phyloP scores from a whole-genome alignment of 2,329 filamentous ascomycete species.

The Monosporascus sp. region DNA sequence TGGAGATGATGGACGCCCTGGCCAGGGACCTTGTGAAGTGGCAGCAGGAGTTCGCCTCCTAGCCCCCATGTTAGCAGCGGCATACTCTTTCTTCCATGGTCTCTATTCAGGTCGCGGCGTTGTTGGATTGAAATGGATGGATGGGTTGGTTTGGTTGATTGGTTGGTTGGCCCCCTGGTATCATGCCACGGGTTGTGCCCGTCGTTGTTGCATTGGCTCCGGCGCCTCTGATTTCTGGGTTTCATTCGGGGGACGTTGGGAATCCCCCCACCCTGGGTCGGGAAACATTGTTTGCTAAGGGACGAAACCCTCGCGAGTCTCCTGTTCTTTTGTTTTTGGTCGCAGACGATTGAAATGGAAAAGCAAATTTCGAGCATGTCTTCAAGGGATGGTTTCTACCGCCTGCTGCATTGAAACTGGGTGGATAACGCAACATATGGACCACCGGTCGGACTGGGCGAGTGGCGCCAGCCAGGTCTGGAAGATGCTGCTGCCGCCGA shows the following conservation, averaged over 20 bases:
- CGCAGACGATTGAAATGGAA: too few species aligned
- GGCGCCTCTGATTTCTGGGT: not conserved
- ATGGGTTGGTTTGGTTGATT: not conserved
- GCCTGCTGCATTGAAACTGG: too few species aligned
- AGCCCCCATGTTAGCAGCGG: slow-evolving; percentile 17
- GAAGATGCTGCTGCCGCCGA: too few species aligned
- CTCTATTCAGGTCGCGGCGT: not conserved
- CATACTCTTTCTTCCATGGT: not conserved
- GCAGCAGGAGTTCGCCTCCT: slow-evolving; percentile 65
- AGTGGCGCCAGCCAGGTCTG: not conserved
- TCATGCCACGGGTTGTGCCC: not conserved
- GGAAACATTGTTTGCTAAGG: not conserved
- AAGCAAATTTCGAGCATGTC: too few species aligned
- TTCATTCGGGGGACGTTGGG: not conserved
- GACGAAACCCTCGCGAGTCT: not conserved
- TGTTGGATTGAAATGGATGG: not conserved
- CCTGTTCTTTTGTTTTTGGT: not conserved
- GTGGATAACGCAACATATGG: not conserved
- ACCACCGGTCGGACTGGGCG: not conserved
- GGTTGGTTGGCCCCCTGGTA: not conserved
- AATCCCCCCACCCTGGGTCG: not conserved
- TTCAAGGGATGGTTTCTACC: too few species aligned
- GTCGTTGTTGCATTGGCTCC: not conserved
- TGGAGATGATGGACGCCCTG: slow-evolving; percentile 88
- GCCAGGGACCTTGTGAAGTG: slow-evolving; percentile 77